A percentile compares a stretch with the other conserved stretches of the same genome.
Evolutionary conservation across 805 yeast genomes (phyloP).

Genomic region (Metschnikowia peoriensis): DNA sequence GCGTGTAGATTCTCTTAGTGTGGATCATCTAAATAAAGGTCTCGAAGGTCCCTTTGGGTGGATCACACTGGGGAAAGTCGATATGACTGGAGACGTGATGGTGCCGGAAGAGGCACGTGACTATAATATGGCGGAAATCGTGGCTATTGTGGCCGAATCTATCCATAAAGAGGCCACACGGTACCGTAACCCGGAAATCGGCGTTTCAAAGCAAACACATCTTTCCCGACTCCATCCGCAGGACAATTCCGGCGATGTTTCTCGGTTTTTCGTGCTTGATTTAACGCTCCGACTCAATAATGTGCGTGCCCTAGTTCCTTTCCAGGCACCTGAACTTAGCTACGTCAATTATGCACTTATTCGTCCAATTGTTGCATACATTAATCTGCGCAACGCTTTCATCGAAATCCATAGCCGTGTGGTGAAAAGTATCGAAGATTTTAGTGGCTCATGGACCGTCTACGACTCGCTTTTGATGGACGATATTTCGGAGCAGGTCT

Average conservation of each 20-base stretch:
- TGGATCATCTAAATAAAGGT: conserved; percentile 89
- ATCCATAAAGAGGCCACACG: conserved; percentile 50
- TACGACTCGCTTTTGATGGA: conserved; percentile 91
- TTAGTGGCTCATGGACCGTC: conserved; percentile 95
- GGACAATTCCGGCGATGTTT: conserved; percentile 34
- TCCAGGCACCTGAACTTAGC: conserved; percentile 83
- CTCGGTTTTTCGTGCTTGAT: conserved; percentile 71
- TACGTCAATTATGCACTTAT: conserved; percentile 89
- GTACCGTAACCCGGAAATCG: conserved; percentile 33
- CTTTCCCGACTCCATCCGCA: conserved; percentile 22
- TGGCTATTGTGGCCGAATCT: conserved; percentile 46
- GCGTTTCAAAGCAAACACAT: conserved; percentile 29
- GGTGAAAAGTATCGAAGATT: conserved; percentile 74
- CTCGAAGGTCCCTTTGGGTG: conserved; percentile 95
- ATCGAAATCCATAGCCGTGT: conserved; percentile 85
- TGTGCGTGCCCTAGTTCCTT: conserved; percentile 85
- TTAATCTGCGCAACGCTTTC: conserved; percentile 84
- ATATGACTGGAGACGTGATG: conserved; percentile 87
- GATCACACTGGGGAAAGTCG: conserved; percentile 91
- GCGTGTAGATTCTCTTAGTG: conserved; percentile 78
- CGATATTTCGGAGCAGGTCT: conserved; percentile 84
- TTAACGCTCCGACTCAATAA: conserved; percentile 76
- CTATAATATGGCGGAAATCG: conserved; percentile 46
- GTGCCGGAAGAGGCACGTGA: conserved; percentile 66
- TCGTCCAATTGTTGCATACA: conserved; percentile 93